phyloP scores from a whole-genome alignment of 2,329 filamentous ascomycete genomes.

The Elsinoe australis region DNA sequence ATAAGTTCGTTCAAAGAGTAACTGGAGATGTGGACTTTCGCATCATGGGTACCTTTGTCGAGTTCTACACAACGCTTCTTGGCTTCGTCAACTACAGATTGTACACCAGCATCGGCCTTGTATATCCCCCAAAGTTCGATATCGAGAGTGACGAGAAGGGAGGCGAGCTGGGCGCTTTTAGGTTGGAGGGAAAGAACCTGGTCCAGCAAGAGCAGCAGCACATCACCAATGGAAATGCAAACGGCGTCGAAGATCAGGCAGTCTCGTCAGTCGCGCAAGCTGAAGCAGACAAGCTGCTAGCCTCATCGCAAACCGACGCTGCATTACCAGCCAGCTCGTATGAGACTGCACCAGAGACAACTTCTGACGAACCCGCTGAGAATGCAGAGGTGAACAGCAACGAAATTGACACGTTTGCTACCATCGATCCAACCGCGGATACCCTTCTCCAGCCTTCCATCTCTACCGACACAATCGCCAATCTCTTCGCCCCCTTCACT shows the following conservation, averaged over 20 bases:
- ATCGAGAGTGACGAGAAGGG: constrained; percentile 77
- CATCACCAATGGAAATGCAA: constrained; percentile 22
- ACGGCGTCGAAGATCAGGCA: constrained; percentile 6
- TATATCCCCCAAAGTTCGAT: constrained; percentile 95
- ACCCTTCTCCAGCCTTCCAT: constrained; percentile 69
- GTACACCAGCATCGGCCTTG: constrained; percentile 82
- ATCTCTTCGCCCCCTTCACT: constrained; percentile 81
- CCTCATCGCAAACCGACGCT: constrained; percentile 16
- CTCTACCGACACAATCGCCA: constrained; percentile 54
- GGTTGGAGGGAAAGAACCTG: constrained; percentile 66
- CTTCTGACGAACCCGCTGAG: constrained; percentile 35
- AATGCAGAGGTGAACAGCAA: constrained; percentile 27
- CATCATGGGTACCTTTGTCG: constrained; percentile 98
- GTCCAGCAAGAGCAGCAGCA: constrained; percentile 28
- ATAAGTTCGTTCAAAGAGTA: constrained; percentile 93
- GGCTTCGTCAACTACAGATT: constrained; percentile 94
- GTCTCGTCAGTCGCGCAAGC: constrained; percentile 40
- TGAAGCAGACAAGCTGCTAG: constrained; percentile 40
- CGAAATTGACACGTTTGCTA: constrained; percentile 85
- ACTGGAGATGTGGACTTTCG: constrained; percentile 94
- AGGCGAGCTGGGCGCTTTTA: constrained; percentile 85
- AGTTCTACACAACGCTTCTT: constrained; percentile 95
- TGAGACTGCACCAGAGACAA: constrained; percentile 30
- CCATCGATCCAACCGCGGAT: constrained; percentile 75
- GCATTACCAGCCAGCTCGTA: constrained; percentile 21